Evolutionary conservation across 1,284 basidiomycete species (phyloP), one percentile per base, ranked within the genome.

Genomic region (Rhizopogon parksii): DNA sequence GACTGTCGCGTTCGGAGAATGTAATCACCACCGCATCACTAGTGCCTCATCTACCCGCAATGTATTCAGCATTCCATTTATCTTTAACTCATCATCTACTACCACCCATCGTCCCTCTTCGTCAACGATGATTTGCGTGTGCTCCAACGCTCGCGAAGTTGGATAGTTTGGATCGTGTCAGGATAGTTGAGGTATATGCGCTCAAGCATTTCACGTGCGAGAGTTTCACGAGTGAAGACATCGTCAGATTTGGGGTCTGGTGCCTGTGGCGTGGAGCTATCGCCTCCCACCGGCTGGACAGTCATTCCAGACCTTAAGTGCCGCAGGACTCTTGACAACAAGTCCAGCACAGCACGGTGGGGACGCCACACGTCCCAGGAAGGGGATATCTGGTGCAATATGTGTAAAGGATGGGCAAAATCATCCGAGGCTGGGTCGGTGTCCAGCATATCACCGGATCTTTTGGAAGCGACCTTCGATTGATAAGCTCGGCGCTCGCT

Each of bases 281-380:
- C 61, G 53, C 61, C 54, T 46, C 55, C 57, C n/a, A 76, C 58
- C 7, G 82, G 72, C 53, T 72, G 67, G 25, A 82, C 65, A 32
- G 76, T 59, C 38, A 64, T 65, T 6, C 85, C 85, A n/a, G 70
- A 62, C 54, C 70, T 67, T 34, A 88, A 70, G 39, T 73, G 72
- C 12, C 63, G 60, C 19, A 82, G 58, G 5, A 73, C 76, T 3
- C 67, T 59, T 27, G 72, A 62, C 38, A 88, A 63, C 11, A 79
- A 59, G 3, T 68, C 62, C 25, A 85, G 61, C 6, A 78, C 73
- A 34, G 69, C 69, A 19, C 57, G 62, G 60, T 86, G 83, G n/a
- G 82, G 79, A 46, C 71, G 71, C 86, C 85, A 88, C 40, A 71
- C 62, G 52, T 79, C 76, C 80, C 82, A 85, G 15, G 75, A 67